Percentiles rank a stretch among this genome's conserved stretches.
Conservation (phyloP, 2,329 filamentous ascomycete genomes). For the Fusarium armeniacum region DNA sequence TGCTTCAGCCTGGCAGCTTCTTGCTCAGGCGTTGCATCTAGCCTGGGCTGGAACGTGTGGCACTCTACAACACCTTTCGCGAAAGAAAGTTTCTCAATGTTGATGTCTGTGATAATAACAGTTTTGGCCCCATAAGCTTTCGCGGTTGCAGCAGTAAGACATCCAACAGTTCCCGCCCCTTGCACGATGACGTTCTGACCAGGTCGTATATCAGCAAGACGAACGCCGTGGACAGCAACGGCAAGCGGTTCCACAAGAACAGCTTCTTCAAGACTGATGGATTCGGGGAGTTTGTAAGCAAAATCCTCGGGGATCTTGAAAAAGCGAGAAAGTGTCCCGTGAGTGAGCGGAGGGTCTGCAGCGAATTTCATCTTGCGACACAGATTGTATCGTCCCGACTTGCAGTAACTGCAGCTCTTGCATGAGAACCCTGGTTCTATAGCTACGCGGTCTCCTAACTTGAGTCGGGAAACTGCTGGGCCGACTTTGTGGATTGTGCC, state of each 20-base stretch:
- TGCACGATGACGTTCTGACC: slow-evolving; percentile 87
- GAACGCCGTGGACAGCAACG: slow-evolving; percentile 86
- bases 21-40: slow-evolving; percentile 16
- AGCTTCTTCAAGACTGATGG: slow-evolving; percentile 84
- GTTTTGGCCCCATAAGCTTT: slow-evolving; percentile 82
- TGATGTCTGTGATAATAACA: slow-evolving; percentile 42
- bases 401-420: slow-evolving; percentile 81
- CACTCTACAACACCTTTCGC: slow-evolving; percentile 32
- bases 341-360: slow-evolving; percentile 85
- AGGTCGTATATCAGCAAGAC: slow-evolving; percentile 77
- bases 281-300: slow-evolving; percentile 87
- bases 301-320: slow-evolving; percentile 88
- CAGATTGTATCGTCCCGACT: slow-evolving; percentile 88
- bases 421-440: slow-evolving; percentile 92
- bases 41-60: not conserved
- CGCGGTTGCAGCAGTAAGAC: slow-evolving; percentile 88
- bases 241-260: slow-evolving; percentile 89
- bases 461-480: slow-evolving; percentile 70
- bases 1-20: slow-evolving; percentile 25
- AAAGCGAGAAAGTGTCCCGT: slow-evolving; percentile 90
- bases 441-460: slow-evolving; percentile 85
- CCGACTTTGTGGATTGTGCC: slow-evolving; percentile 82
- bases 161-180: slow-evolving; percentile 87
- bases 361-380: slow-evolving; percentile 91
- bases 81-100: slow-evolving; percentile 37